These are phyloP conservation scores for Apium graveolens DNA, from an alignment of 129 eudicot species.

Conservation along the genomic window DNA sequence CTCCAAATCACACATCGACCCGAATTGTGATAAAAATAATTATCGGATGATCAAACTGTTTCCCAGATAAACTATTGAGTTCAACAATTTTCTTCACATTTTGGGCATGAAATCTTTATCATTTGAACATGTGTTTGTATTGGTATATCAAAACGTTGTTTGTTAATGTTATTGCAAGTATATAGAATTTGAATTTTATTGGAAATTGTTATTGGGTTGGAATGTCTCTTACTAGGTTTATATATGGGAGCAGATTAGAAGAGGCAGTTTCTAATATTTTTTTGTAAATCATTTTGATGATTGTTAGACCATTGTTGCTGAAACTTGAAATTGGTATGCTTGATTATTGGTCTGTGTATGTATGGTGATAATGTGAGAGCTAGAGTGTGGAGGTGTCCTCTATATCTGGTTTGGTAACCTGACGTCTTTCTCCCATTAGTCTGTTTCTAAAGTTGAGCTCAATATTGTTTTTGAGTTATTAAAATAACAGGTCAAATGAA, in stretches of 20 bases:
- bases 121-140: not conserved
- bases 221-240: not conserved
- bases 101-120: not conserved
- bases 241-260: not conserved
- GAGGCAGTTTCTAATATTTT: not conserved
- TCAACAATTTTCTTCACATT: not conserved
- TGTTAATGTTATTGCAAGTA: constrained; percentile 18
- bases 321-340: not conserved
- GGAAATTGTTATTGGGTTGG: not conserved
- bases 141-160: constrained; percentile 11
- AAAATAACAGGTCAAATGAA: not conserved
- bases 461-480: not conserved
- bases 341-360: not conserved
- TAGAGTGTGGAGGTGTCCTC: too few species aligned
- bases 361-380: not conserved
- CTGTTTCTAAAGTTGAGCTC: not conserved
- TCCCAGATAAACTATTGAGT: too few species aligned
- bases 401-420: too few species aligned
- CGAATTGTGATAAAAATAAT: too few species aligned
- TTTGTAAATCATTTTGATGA: too few species aligned
- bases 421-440: not conserved
- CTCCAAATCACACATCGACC: too few species aligned
- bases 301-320: not conserved
- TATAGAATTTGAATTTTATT: constrained; percentile 23
- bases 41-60: too few species aligned